phyloP scores from a whole-genome alignment of 257 asterid genomes.

The Jacaranda mimosifolia region DNA sequence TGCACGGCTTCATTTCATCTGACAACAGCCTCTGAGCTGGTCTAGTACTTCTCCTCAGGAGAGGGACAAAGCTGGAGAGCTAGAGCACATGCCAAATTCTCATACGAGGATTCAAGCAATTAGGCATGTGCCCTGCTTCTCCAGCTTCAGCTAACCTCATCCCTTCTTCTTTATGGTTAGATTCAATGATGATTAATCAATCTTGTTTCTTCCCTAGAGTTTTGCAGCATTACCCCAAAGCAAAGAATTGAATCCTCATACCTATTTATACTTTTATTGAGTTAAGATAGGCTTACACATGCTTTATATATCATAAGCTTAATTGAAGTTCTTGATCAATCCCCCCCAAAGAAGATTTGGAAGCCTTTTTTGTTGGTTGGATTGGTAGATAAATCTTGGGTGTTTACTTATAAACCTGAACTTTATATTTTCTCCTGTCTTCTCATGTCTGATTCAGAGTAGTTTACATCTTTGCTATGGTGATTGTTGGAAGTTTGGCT shows the following conservation, averaged over 20 bases:
- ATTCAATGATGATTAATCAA: neutral
- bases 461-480: slow-evolving; percentile 16
- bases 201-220: neutral
- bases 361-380: slow-evolving; percentile 29
- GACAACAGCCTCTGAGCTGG: neutral
- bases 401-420: neutral
- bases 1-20: neutral
- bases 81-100: slow-evolving; percentile 44
- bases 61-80: slow-evolving; percentile 46
- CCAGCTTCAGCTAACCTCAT: slow-evolving; percentile 47
- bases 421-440: neutral
- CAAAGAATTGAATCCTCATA: no score
- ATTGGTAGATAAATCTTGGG: slow-evolving; percentile 21
- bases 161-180: neutral
- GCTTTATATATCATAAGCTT: slow-evolving; percentile 18
- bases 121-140: slow-evolving; percentile 58
- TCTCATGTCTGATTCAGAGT: neutral
- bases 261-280: neutral
- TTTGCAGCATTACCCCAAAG: no score
- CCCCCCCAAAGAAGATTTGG: slow-evolving; percentile 5
- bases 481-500: slow-evolving; percentile 39
- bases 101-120: neutral
- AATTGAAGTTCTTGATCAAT: neutral
- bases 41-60: slow-evolving; percentile 9
- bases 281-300: slow-evolving; percentile 16